These are phyloP conservation scores for Coriolopsis trogii DNA, from an alignment of 1,284 basidiomycete species.

Conservation along the genomic window DNA sequence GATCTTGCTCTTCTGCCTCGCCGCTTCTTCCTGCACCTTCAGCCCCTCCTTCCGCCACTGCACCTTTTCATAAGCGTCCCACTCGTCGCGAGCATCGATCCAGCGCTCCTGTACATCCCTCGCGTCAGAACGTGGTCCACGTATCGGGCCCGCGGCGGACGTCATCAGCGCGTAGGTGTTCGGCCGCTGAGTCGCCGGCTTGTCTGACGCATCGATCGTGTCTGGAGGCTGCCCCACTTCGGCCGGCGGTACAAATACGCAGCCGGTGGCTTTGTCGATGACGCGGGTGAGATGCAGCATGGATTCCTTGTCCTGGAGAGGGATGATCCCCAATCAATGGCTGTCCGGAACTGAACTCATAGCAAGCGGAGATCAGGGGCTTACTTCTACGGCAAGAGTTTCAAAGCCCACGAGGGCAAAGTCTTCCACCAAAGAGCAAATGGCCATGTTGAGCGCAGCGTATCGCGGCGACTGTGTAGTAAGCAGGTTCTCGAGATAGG, in stretches of 20 bases:
- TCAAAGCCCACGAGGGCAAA: constrained; percentile 96
- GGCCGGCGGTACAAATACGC: constrained; percentile 75
- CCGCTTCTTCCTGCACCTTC: constrained; percentile 36
- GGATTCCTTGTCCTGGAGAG: constrained; percentile 80
- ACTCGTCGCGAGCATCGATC: constrained; percentile 78
- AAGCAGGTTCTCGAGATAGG: constrained; percentile 83
- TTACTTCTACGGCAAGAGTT: constrained; percentile 92
- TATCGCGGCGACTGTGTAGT: constrained; percentile 69
- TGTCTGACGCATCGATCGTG: constrained; percentile 44
- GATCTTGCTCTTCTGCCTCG: constrained; percentile 33
- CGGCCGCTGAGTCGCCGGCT: constrained; percentile 53
- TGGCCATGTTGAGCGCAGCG: constrained; percentile 82
- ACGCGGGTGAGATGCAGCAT: constrained; percentile 85
- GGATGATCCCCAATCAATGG: background rate
- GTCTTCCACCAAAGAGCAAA: constrained; percentile 93
- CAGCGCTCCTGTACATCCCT: constrained; percentile 89
- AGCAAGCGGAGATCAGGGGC: constrained; percentile 20
- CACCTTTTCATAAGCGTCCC: constrained; percentile 75
- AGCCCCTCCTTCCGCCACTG: constrained; percentile 72
- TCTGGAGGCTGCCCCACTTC: constrained; percentile 54
- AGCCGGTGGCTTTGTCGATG: constrained; percentile 90
- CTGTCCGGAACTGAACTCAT: no score
- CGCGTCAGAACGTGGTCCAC: constrained; percentile 60
- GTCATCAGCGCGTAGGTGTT: constrained; percentile 72
- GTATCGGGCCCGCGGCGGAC: constrained; percentile 61